Evolutionary conservation across 305 asterid genomes (phyloP).

Genomic region (Ilex paraguariensis): DNA sequence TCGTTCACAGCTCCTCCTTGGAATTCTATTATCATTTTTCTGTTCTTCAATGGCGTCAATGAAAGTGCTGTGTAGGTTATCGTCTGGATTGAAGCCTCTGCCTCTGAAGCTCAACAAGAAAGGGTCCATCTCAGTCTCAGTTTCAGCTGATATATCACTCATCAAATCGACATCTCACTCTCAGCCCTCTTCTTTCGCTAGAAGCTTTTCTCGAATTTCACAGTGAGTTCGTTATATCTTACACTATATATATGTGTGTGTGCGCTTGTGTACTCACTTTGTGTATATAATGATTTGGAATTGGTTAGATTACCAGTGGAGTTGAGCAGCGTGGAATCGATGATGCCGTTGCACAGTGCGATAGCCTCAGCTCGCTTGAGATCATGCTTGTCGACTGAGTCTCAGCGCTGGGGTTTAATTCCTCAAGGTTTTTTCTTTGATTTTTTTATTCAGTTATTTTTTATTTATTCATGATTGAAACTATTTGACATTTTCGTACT

Average conservation of each 20-base stretch:
- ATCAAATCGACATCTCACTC: slow-evolving; percentile 25
- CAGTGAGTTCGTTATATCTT: slow-evolving; percentile 22
- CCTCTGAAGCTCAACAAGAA: slow-evolving; percentile 22
- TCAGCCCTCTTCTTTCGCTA: slow-evolving; percentile 12
- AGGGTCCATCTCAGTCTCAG: background rate
- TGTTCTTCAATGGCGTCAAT: slow-evolving; percentile 32
- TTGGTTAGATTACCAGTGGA: slow-evolving; percentile 54
- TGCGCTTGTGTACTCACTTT: background rate
- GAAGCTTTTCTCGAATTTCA: slow-evolving; percentile 33
- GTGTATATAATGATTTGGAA: background rate
- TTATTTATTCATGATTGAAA: background rate
- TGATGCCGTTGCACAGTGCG: slow-evolving; percentile 62
- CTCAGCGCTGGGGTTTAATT: slow-evolving; percentile 58
- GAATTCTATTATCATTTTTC: background rate
- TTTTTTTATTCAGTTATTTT: background rate
- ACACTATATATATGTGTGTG: background rate
- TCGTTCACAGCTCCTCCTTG: background rate
- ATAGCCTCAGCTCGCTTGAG: slow-evolving; percentile 50
- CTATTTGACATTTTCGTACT: background rate
- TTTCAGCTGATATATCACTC: slow-evolving; percentile 15
- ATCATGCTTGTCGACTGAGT: slow-evolving; percentile 45
- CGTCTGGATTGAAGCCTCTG: slow-evolving; percentile 26
- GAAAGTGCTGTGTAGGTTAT: slow-evolving; percentile 33
- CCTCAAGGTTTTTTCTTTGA: slow-evolving; percentile 40
- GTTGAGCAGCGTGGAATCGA: slow-evolving; percentile 42